A percentile compares a stretch with the other conserved stretches of the same genome.
Conservation (phyloP, 2,329 filamentous ascomycete species). For the Sarocladiaceae sp. region DNA sequence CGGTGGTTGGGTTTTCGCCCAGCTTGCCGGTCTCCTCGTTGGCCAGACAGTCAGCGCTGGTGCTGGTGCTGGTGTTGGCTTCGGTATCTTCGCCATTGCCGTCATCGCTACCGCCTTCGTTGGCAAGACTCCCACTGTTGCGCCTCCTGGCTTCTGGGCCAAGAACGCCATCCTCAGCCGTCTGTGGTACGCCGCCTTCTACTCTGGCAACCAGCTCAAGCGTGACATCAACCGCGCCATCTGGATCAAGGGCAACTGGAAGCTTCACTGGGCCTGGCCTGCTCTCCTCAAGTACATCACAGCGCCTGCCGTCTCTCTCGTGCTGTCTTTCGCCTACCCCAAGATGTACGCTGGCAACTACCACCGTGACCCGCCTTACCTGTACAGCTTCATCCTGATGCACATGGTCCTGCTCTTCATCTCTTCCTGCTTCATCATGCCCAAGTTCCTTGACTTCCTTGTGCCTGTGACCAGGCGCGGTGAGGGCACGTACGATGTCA, state of each 20-base stretch:
- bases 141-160: constrained; percentile 38
- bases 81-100: constrained; percentile 41
- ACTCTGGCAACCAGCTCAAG: constrained; percentile 49
- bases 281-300: constrained; percentile 39
- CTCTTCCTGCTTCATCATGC: constrained; percentile 38
- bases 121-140: constrained; percentile 31
- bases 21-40: constrained; percentile 41
- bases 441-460: constrained; percentile 41
- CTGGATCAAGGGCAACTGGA: constrained; percentile 44
- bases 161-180: constrained; percentile 29
- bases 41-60: constrained; percentile 37
- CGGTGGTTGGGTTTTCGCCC: constrained; percentile 42
- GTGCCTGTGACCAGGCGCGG: constrained; percentile 27
- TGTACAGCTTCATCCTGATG: constrained; percentile 35
- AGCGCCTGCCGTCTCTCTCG: constrained; percentile 38
- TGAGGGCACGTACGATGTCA: constrained; percentile 12
- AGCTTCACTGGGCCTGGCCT: constrained; percentile 42
- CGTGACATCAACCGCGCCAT: constrained; percentile 46
- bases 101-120: constrained; percentile 28
- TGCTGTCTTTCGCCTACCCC: constrained; percentile 42
- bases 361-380: constrained; percentile 35
- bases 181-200: constrained; percentile 48
- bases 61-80: constrained; percentile 42
- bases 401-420: constrained; percentile 36
- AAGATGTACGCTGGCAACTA: constrained; percentile 27